A percentile compares a stretch with the other conserved stretches of the same genome.
These are phyloP conservation scores for Penicillium sp. DNA, from an alignment of 2,329 filamentous ascomycete species.

Conservation along the genomic window DNA sequence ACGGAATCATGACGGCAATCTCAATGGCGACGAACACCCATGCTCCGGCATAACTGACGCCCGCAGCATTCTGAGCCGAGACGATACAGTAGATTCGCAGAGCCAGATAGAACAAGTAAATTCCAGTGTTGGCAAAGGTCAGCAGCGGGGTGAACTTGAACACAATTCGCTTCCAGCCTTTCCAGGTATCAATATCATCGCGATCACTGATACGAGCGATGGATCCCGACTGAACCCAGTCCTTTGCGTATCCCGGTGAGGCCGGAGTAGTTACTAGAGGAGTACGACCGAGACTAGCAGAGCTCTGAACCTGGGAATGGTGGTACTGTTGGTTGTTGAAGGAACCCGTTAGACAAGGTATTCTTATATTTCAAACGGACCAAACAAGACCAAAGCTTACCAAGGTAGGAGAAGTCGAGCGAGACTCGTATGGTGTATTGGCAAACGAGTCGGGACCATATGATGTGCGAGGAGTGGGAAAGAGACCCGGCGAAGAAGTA, in stretches of 20 bases:
- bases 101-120: conserved; percentile 56
- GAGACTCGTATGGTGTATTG: conserved; percentile 39
- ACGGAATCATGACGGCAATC: conserved; percentile 59
- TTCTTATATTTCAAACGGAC: background rate
- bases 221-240: conserved; percentile 47
- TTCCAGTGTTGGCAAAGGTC: conserved; percentile 41
- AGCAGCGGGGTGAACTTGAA: conserved; percentile 45
- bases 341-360: background rate
- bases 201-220: conserved; percentile 45
- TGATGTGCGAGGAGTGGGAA: conserved; percentile 28
- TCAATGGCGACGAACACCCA: conserved; percentile 66
- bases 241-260: conserved; percentile 40
- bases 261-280: conserved; percentile 41
- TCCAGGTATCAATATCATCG: conserved; percentile 47
- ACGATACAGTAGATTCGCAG: conserved; percentile 61
- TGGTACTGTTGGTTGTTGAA: conserved; percentile 27
- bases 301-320: conserved; percentile 37
- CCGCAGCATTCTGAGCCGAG: conserved; percentile 54
- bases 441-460: conserved; percentile 31
- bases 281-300: conserved; percentile 41
- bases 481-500: conserved; percentile 29
- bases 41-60: conserved; percentile 55
- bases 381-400: conserved; percentile 24
- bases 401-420: conserved; percentile 40
- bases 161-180: conserved; percentile 46